phyloP scores from a whole-genome alignment of 225 moss, liverwort and hornwort genomes.

The Bryum argenteum region DNA sequence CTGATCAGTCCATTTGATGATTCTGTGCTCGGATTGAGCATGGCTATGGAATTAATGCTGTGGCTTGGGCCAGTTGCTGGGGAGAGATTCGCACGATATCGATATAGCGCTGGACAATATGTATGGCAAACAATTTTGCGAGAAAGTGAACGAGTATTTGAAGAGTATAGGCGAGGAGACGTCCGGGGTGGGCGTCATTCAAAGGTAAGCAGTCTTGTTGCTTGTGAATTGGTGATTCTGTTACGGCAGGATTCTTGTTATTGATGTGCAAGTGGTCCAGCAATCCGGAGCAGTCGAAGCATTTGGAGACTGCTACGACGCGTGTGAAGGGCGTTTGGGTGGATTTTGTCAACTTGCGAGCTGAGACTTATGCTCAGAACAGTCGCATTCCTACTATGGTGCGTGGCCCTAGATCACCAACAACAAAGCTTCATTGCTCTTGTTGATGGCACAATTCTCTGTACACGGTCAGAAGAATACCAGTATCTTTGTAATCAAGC shows the following conservation, averaged over 20 bases:
- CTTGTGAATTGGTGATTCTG: not conserved
- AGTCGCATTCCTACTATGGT: conserved; percentile 93
- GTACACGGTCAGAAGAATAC: too few relatives aligned
- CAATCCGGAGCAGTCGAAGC: conserved; percentile 96
- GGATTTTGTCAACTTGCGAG: conserved; percentile 90
- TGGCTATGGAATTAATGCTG: not conserved
- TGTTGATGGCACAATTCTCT: not conserved
- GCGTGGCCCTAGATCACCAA: conserved; percentile 4
- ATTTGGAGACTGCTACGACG: conserved; percentile 95
- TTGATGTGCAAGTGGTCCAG: conserved; percentile 38
- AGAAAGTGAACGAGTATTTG: conserved; percentile 88
- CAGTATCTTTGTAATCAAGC: too few relatives aligned
- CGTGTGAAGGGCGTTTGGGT: conserved; percentile 73
- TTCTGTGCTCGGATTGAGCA: not conserved
- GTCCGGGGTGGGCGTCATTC: conserved; percentile 71
- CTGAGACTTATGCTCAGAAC: conserved; percentile 74
- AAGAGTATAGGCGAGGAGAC: conserved; percentile 75
- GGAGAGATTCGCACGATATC: conserved; percentile 79
- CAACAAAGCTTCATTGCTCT: not conserved
- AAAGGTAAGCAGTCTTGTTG: conserved; percentile 48
- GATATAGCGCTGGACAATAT: conserved; percentile 92
- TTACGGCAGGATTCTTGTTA: not conserved
- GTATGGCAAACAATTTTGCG: conserved; percentile 79
- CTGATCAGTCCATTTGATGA: not conserved
- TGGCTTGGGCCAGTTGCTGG: conserved; percentile 66